Base-by-base conservation (phyloP, 2,329 filamentous ascomycete genomes). In the Neophaeococcomyces aloes region DNA sequence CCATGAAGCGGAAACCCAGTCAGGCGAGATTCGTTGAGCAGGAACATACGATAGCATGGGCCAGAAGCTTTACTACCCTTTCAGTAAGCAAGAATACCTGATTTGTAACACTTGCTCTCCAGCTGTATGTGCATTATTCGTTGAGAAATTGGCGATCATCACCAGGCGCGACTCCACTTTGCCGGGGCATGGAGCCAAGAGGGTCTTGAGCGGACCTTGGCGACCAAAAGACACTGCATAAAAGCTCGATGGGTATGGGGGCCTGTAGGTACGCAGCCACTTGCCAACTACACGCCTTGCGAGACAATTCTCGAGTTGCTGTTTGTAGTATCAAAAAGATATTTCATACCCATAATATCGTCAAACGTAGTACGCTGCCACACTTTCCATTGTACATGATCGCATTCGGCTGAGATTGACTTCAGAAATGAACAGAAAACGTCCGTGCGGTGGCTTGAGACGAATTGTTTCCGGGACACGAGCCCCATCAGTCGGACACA, bases 141-240 rank as follows among this genome's bases (percentile, higher is more conserved):
- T 39, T 30, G 37, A 39, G 37, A 38, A 21, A 38, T 38, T 23
- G 23, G 35, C 8, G 5, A 17, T 5, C 14, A 3, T 19, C 10
- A 35, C 8, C 10, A 15, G 15, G 8, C 33, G 19, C 19, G 15
- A 11, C 15, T 15, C 10, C 17, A 15, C 33, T 15, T 3, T 15
- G 5, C 33, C 14, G 33, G 15, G 14, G 19, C 5, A 27, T 27
- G 10, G 23, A 25, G n/a, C 19, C 18, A 25, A 38, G 35, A 31
- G 31, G 27, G n/a, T n/a, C n/a, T 18, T 7, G 4, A 30, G 31
- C n/a, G 31, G 23, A 31, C 18, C 37, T 15, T 25, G 38, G 25
- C 33, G 19, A 14, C 25, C 11, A 34, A 38, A 35, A 31, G 36
- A 45, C 42, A 27, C 42, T 45, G 36, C 42, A 42, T 25, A 23